Conservation (phyloP, 306 rosid species). For the Spatholobus suberectus region DNA sequence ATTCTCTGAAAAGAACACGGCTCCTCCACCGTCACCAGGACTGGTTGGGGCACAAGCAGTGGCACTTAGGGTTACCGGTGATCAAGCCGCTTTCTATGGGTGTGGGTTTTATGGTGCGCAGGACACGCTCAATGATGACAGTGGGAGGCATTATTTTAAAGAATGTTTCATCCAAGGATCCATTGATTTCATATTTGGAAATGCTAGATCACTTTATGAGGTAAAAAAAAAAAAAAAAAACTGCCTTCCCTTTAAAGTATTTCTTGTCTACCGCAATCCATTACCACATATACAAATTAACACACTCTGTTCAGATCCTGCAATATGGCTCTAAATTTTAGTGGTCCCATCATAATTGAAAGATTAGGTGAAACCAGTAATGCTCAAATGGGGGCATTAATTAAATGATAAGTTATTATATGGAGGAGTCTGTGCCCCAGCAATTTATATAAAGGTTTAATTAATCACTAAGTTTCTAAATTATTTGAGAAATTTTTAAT, state of each 20-base stretch:
- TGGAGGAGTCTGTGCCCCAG: too few relatives aligned
- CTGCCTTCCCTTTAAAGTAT: background rate
- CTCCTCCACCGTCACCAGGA: conserved; percentile 70
- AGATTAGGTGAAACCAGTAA: background rate
- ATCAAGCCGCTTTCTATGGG: conserved; percentile 75
- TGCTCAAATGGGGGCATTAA: too few relatives aligned
- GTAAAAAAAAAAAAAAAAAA: conserved; percentile 36
- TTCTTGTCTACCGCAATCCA: background rate
- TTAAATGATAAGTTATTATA: too few relatives aligned
- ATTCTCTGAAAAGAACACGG: conserved; percentile 56
- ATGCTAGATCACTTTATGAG: conserved; percentile 77
- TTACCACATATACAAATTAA: background rate
- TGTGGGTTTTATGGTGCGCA: conserved; percentile 93
- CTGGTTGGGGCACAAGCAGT: conserved; percentile 78
- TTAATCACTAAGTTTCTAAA: too few relatives aligned
- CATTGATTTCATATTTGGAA: conserved; percentile 90
- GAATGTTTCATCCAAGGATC: conserved; percentile 88
- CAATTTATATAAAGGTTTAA: too few relatives aligned
- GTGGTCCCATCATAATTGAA: too few relatives aligned
- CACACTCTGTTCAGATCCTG: background rate
- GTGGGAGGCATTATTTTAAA: conserved; percentile 77
- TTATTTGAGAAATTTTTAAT: too few relatives aligned
- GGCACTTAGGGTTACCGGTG: conserved; percentile 71
- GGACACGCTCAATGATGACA: conserved; percentile 80
- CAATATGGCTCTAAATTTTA: too few relatives aligned